phyloP scores from a whole-genome alignment of 164 flowering plant species.

The Euptelea pleiosperma region DNA sequence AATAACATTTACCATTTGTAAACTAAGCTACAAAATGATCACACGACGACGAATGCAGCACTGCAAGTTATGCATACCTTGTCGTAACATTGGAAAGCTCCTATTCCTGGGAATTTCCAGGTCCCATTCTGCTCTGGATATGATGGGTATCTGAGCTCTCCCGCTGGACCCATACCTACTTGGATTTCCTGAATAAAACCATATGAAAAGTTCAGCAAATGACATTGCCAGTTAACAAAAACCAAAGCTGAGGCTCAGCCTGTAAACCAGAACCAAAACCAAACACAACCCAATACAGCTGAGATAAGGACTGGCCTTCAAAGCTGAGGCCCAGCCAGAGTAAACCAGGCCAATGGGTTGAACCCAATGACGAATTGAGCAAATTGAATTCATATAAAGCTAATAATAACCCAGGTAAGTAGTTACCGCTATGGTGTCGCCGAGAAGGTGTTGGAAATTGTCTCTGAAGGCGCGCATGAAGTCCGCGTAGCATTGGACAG shows the following conservation, averaged over 20 bases:
- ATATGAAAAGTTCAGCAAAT: not conserved
- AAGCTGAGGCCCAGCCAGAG: too few species aligned
- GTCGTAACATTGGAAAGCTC: slow-evolving; percentile 95
- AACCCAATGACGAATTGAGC: not conserved
- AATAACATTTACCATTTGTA: too few species aligned
- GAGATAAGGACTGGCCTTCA: too few species aligned
- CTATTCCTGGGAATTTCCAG: slow-evolving; percentile 95
- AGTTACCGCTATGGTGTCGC: slow-evolving; percentile 88
- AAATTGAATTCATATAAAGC: not conserved
- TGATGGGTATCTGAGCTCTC: slow-evolving; percentile 94
- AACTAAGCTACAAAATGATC: not conserved
- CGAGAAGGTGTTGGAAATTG: slow-evolving; percentile 71
- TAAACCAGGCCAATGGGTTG: too few species aligned
- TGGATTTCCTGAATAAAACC: slow-evolving; percentile 72
- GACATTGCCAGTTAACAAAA: too few species aligned
- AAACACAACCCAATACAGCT: too few species aligned
- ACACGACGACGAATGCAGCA: not conserved
- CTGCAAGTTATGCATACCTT: slow-evolving; percentile 44
- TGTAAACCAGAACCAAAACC: too few species aligned
- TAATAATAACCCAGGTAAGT: not conserved
- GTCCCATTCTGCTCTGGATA: slow-evolving; percentile 88
- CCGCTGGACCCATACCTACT: slow-evolving; percentile 99
- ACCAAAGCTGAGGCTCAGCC: too few species aligned
- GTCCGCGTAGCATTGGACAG: slow-evolving; percentile 82
- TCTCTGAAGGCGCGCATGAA: slow-evolving; percentile 90